These are phyloP conservation scores for Monilinia laxa DNA, from an alignment of 2,329 filamentous ascomycete genomes.

Conservation along the genomic window DNA sequence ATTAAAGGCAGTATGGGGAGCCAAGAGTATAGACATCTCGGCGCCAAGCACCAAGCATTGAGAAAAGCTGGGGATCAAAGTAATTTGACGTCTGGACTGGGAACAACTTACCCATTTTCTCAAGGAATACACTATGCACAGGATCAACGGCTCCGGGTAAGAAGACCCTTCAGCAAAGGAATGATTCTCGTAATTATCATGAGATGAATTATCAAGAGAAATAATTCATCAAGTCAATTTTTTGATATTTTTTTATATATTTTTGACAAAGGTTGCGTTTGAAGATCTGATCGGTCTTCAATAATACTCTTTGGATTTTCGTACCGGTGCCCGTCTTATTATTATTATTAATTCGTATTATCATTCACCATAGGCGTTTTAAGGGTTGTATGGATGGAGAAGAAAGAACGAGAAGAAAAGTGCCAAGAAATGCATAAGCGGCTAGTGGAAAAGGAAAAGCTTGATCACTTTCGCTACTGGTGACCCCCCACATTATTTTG, in stretches of 20 bases:
- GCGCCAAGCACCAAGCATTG: slow-evolving; percentile 25
- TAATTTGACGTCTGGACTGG: neutral
- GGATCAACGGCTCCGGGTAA: slow-evolving; percentile 18
- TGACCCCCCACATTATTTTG: too few relatives aligned
- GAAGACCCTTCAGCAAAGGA: slow-evolving; percentile 1
- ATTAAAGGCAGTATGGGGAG: slow-evolving; percentile 2
- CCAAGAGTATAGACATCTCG: slow-evolving; percentile 27
- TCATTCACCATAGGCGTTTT: too few relatives aligned
- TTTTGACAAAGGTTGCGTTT: neutral
- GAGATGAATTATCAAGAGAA: neutral
- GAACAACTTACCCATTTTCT: slow-evolving; percentile 20
- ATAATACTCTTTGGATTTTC: neutral
- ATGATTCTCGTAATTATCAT: neutral
- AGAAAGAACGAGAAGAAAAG: neutral
- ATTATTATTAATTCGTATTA: too few relatives aligned
- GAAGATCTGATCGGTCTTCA: neutral
- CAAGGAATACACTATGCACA: neutral
- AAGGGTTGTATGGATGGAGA: neutral
- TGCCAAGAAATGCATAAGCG: neutral
- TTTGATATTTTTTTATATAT: neutral
- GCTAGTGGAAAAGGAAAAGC: slow-evolving; percentile 13
- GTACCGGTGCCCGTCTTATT: too few relatives aligned
- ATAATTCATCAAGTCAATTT: neutral
- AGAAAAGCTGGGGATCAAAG: slow-evolving; percentile 8
- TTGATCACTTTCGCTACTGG: too few relatives aligned